phyloP scores from a whole-genome alignment of 257 asterid species.

The Solanum dulcamara region DNA sequence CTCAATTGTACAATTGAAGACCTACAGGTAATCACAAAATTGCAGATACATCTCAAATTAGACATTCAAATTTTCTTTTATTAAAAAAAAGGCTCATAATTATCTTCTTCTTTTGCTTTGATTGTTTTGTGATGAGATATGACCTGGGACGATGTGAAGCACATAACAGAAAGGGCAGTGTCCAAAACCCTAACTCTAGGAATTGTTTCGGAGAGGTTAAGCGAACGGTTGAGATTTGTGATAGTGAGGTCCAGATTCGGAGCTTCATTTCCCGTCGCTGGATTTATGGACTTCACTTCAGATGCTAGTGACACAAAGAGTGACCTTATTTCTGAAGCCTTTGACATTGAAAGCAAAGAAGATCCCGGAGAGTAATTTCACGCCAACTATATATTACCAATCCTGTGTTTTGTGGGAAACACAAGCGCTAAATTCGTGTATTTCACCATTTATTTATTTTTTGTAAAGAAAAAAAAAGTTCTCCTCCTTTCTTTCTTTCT shows the following conservation, averaged over 20 bases:
- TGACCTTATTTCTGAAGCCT: constrained; percentile 28
- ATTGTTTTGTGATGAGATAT: neutral
- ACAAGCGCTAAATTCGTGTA: no score
- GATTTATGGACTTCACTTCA: constrained; percentile 25
- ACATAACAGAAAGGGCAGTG: constrained; percentile 65
- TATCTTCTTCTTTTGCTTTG: neutral
- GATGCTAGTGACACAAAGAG: constrained; percentile 50
- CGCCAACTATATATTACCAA: constrained; percentile 16
- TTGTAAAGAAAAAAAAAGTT: no score
- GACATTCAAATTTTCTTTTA: neutral
- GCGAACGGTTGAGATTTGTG: constrained; percentile 44
- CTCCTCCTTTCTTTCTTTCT: no score
- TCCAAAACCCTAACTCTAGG: constrained; percentile 43
- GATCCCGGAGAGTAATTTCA: constrained; percentile 1
- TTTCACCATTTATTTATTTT: no score
- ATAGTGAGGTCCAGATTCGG: constrained; percentile 16
- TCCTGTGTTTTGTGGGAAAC: no score
- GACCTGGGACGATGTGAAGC: constrained; percentile 73
- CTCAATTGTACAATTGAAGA: constrained; percentile 40
- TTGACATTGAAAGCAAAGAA: constrained; percentile 13
- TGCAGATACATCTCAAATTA: neutral
- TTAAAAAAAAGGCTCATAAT: neutral
- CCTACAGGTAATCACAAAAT: constrained; percentile 18
- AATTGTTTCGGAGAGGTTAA: constrained; percentile 37
- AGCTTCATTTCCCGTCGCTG: constrained; percentile 12